Conservation (phyloP, 1,284 basidiomycete species). For the Waitea zeae region DNA sequence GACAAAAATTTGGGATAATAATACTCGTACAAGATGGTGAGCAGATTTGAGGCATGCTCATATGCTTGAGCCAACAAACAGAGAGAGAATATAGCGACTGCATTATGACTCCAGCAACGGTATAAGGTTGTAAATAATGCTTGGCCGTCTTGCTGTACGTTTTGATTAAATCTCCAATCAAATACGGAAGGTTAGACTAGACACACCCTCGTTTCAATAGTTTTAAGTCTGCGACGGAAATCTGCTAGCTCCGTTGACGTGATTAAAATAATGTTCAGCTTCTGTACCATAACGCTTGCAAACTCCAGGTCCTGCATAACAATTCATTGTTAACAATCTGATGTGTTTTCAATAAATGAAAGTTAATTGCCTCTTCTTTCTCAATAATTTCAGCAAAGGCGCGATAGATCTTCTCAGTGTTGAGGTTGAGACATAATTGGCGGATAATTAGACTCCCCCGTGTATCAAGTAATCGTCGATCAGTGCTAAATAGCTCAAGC, state of each 20-base stretch:
- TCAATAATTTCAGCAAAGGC: conserved; percentile 95
- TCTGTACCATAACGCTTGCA: conserved; percentile 93
- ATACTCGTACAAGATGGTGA: conserved; percentile 94
- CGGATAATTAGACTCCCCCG: conserved; percentile 93
- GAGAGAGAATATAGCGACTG: conserved; percentile 90
- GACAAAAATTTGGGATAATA: neutral
- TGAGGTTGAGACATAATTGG: conserved; percentile 87
- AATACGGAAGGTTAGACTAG: neutral
- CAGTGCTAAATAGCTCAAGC: conserved; percentile 89
- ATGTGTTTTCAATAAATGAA: neutral
- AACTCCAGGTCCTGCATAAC: conserved; percentile 79
- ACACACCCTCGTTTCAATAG: conserved; percentile 78
- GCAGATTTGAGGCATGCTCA: conserved; percentile 92
- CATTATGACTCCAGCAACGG: conserved; percentile 97
- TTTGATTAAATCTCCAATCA: conserved; percentile 3
- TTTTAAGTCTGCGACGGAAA: conserved; percentile 85
- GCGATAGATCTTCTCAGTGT: conserved; percentile 90
- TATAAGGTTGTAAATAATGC: conserved; percentile 86
- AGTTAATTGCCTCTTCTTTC: conserved; percentile 72
- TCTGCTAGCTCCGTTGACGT: conserved; percentile 92
- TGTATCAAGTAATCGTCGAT: conserved; percentile 78
- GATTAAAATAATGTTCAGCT: conserved; percentile 91
- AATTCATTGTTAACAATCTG: neutral
- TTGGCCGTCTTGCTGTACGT: conserved; percentile 75
- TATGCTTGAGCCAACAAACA: conserved; percentile 96